Evolutionary conservation across 306 rosid genomes (phyloP).

Genomic region (Glycine latifolia): DNA sequence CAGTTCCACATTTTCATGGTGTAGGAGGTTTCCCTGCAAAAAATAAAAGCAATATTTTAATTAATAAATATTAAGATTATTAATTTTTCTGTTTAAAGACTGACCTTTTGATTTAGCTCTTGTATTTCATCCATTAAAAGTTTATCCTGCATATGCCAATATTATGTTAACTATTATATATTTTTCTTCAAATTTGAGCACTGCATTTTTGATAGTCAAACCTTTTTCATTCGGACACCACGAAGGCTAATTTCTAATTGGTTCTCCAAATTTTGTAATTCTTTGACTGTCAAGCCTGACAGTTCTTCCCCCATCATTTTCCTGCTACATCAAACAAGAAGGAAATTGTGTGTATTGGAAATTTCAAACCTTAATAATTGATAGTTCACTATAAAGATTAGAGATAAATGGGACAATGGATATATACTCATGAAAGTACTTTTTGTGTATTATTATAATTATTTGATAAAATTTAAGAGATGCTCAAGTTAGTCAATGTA

Average conservation of each 20-base stretch:
- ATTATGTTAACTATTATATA: background rate
- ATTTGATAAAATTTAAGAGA: background rate
- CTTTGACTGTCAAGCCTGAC: slow-evolving; percentile 72
- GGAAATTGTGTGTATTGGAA: slow-evolving; percentile 31
- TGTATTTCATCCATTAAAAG: slow-evolving; percentile 79
- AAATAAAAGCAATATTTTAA: slow-evolving; percentile 36
- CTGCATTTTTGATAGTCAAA: slow-evolving; percentile 27
- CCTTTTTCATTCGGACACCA: slow-evolving; percentile 87
- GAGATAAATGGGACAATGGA: slow-evolving; percentile 32
- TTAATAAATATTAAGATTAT: slow-evolving; percentile 23
- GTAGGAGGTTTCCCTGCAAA: slow-evolving; percentile 78
- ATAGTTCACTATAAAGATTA: slow-evolving; percentile 16
- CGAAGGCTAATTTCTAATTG: slow-evolving; percentile 83
- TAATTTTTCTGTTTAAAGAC: slow-evolving; percentile 45
- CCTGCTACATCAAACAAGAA: slow-evolving; percentile 55
- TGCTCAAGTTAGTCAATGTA: background rate
- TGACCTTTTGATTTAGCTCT: slow-evolving; percentile 87
- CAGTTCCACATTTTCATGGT: slow-evolving; percentile 79
- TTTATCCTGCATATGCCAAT: slow-evolving; percentile 67
- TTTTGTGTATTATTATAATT: background rate
- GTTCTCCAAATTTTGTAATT: slow-evolving; percentile 73
- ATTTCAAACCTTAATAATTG: slow-evolving; percentile 30
- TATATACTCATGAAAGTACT: slow-evolving; percentile 14
- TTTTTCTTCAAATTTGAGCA: slow-evolving; percentile 19
- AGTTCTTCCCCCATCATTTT: slow-evolving; percentile 94